These are phyloP conservation scores for Triangularia verruculosa DNA, from an alignment of 2,329 filamentous ascomycete species.

Conservation along the genomic window DNA sequence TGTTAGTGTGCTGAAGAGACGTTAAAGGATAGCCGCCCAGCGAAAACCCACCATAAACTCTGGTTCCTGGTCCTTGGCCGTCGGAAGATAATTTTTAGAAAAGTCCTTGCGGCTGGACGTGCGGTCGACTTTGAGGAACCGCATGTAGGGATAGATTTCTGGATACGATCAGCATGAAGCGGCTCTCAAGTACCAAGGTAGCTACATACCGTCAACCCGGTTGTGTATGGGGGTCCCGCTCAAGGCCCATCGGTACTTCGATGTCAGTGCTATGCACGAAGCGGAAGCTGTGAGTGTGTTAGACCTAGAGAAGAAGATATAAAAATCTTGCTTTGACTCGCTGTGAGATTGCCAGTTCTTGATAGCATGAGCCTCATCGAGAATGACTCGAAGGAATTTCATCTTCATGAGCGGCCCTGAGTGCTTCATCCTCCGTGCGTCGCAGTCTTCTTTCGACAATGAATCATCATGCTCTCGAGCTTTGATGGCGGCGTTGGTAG, in stretches of 20 bases:
- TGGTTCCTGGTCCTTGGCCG: too few relatives aligned
- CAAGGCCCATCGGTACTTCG: conserved; percentile 37
- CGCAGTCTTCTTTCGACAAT: not conserved
- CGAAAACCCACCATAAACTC: too few relatives aligned
- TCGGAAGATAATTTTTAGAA: too few relatives aligned
- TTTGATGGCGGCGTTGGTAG: not conserved
- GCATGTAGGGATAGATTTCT: not conserved
- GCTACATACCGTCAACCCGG: conserved; percentile 29
- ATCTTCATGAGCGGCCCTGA: conserved; percentile 39
- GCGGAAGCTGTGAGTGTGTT: conserved; percentile 24
- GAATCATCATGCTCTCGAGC: not conserved
- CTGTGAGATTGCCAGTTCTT: conserved; percentile 44
- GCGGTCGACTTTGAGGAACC: too few relatives aligned
- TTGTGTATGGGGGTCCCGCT: conserved; percentile 39
- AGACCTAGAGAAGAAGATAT: conserved; percentile 4
- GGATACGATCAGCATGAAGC: too few relatives aligned
- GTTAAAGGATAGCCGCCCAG: too few relatives aligned
- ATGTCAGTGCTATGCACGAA: conserved; percentile 20
- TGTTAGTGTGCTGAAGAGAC: too few relatives aligned
- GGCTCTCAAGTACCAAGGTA: too few relatives aligned
- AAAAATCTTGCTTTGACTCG: conserved; percentile 22
- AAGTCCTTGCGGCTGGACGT: too few relatives aligned
- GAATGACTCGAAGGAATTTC: conserved; percentile 49
- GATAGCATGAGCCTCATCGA: conserved; percentile 57
- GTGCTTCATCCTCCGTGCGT: conserved; percentile 20